Evolutionary conservation across 768 basidiomycete species (phyloP).

Genomic region (Pleurotus tuber-regium): DNA sequence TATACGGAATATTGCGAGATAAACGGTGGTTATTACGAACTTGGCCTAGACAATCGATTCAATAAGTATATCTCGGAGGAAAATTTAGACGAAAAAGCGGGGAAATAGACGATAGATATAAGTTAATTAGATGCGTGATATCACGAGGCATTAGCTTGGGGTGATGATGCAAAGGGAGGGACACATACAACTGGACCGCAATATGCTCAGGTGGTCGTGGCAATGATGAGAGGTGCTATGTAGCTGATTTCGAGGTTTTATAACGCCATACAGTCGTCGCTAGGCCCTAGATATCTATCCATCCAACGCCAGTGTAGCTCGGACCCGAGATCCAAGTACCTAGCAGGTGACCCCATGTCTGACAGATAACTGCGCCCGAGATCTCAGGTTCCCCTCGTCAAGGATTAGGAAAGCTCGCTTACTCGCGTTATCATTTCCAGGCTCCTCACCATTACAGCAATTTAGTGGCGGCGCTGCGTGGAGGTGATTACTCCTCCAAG

Average conservation of each 20-base stretch:
- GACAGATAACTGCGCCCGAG: background rate
- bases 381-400: background rate
- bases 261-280: background rate
- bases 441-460: background rate
- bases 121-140: too few relatives aligned
- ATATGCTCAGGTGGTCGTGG: too few relatives aligned
- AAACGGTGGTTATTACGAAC: slow-evolving; percentile 6
- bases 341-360: background rate
- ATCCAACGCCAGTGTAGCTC: background rate
- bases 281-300: background rate
- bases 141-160: too few relatives aligned
- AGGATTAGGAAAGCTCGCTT: background rate
- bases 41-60: background rate
- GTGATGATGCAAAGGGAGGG: background rate
- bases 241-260: background rate
- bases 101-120: background rate
- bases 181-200: background rate
- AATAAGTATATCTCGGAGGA: too few relatives aligned
- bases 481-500: too few relatives aligned
- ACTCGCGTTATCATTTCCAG: background rate
- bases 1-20: slow-evolving; percentile 1
- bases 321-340: background rate
- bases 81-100: background rate
- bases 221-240: background rate
- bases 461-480: too few relatives aligned